Conservation (phyloP, 1,284 basidiomycete genomes). For the Rhodotorula sp. region DNA sequence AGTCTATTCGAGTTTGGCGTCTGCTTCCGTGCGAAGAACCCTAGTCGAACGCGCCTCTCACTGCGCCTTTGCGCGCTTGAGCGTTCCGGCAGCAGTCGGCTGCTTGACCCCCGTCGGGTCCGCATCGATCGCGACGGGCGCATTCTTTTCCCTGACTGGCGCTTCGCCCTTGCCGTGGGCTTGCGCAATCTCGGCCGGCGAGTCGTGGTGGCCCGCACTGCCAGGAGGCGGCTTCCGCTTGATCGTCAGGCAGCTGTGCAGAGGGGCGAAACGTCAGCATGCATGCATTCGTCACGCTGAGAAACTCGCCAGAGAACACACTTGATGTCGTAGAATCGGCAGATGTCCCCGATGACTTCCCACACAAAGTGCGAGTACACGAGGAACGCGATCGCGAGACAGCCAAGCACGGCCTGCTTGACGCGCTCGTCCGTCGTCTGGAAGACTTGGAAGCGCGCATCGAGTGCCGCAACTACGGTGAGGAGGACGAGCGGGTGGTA, state of each 20-base stretch:
- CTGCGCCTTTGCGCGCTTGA: slow-evolving; percentile 12
- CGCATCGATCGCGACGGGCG: slow-evolving; percentile 3
- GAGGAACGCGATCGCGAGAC: slow-evolving; percentile 28
- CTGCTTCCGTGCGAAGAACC: no score
- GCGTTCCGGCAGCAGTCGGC: slow-evolving; percentile 2
- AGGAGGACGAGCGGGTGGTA: slow-evolving; percentile 79
- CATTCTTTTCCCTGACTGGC: slow-evolving; percentile 5
- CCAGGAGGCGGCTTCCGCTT: slow-evolving; percentile 25
- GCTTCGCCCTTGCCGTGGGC: slow-evolving; percentile 12
- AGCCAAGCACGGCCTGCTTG: slow-evolving; percentile 29
- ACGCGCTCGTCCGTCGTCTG: slow-evolving; percentile 27
- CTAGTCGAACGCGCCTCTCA: background rate
- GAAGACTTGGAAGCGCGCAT: slow-evolving; percentile 61
- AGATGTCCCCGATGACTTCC: slow-evolving; percentile 44
- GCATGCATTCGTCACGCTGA: background rate
- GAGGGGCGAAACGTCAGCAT: background rate
- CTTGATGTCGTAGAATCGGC: slow-evolving; percentile 45
- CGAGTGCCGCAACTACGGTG: slow-evolving; percentile 72
- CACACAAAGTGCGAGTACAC: slow-evolving; percentile 44
- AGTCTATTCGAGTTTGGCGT: no score
- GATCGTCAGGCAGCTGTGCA: slow-evolving; percentile 40
- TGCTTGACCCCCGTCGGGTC: slow-evolving; percentile 12
- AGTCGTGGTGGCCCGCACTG: background rate
- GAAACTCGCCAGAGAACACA: slow-evolving; percentile 3
- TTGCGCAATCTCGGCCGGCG: slow-evolving; percentile 20